Base-by-base conservation (phyloP, 148 eudicot species). In the Persicaria maculosa region DNA sequence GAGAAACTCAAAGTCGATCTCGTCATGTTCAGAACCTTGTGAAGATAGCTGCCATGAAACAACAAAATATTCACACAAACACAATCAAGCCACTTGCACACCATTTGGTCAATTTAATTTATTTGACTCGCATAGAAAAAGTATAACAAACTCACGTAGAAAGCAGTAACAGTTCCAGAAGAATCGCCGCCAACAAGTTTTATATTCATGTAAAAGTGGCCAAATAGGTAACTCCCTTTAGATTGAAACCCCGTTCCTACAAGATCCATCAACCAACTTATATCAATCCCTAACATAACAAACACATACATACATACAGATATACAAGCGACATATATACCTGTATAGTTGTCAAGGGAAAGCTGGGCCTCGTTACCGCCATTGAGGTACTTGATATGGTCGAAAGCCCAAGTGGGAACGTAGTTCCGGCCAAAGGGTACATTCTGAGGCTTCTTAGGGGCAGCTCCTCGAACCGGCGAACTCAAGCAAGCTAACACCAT, bases 151-250 rank as follows among this genome's bases (percentile, higher is more conserved):
- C 92, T 53, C 74, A 93, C 98, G 22, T 93, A 93, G 50, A 89
- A 93, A 15, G 98, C 96, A n/a, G 98, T 89, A 65, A 93, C 98
- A 4, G 98, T 93, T 62, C 98, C 98, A 0, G 98, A 96, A 40
- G 96, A 90, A 70, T 93, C 98, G 36, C 98, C 98, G 0, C 88
- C 88, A 10, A 91, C 77, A 43, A 93, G 93, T 78, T 93, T 93
- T 78, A 93, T 89, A 78, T 84, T 86, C 91, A 93, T 86, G 84
- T 93, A 87, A 9, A 91, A 88, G 36, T 85, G 85, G 64, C 98
- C 98, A 45, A 78, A 91, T 72, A 87, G 61, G 74, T 93, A 93
- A 64, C 87, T 62, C 16, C 77, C 68, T 75, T 84, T 93, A 12
- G 98, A 91, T 12, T 91, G 86, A 64, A 93, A 93, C 64, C 98